A percentile compares a stretch with the other conserved stretches of the same genome.
Evolutionary conservation across 805 yeast species (phyloP).

Genomic region (Millerozyma acaciae): DNA sequence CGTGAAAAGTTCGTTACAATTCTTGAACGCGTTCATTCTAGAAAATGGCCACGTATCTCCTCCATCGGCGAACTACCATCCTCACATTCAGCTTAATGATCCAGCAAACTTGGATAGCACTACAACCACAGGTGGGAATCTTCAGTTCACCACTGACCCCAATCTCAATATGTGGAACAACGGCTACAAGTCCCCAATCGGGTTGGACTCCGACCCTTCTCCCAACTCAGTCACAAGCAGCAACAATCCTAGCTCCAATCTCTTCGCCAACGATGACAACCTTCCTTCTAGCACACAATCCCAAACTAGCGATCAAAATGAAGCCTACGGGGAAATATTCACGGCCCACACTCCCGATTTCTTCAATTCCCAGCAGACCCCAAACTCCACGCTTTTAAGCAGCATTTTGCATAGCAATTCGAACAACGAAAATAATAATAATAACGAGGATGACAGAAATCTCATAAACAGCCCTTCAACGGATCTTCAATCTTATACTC

Average conservation of each 20-base stretch:
- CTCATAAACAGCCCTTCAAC: constrained; percentile 11
- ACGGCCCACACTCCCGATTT: constrained; percentile 22
- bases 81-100: constrained; percentile 8
- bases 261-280: constrained; percentile 1
- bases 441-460: constrained; percentile 5
- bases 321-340: constrained; percentile 16
- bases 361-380: constrained; percentile 14
- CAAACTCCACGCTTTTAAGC: constrained; percentile 5
- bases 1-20: constrained; percentile 43
- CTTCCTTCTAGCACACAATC: constrained; percentile 4
- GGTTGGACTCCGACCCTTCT: constrained; percentile 16
- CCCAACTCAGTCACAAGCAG: constrained; percentile 14
- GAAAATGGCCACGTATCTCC: constrained; percentile 27
- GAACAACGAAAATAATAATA: not conserved
- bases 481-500: constrained; percentile 12
- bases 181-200: constrained; percentile 14
- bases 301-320: constrained; percentile 6
- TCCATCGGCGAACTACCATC: constrained; percentile 7
- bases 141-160: constrained; percentile 6
- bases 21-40: constrained; percentile 50
- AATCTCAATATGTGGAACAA: constrained; percentile 12
- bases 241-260: constrained; percentile 5
- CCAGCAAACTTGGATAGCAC: constrained; percentile 2
- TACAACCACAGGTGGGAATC: constrained; percentile 2
- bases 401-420: constrained; percentile 3